These are phyloP conservation scores for Perilla frutescens DNA, from an alignment of 257 asterid genomes.

Conservation along the genomic window DNA sequence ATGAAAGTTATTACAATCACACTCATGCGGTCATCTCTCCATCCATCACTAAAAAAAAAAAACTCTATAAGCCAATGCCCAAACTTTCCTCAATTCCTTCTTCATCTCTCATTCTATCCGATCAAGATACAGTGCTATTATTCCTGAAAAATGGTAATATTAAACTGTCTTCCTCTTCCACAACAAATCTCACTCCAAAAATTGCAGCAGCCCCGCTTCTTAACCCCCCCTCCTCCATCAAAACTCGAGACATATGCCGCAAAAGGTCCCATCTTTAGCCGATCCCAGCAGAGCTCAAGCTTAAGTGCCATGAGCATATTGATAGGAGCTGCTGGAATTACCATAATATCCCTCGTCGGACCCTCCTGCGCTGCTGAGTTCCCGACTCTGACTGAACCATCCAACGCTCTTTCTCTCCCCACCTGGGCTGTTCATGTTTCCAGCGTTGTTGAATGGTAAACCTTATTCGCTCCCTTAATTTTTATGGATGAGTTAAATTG, in stretches of 20 bases:
- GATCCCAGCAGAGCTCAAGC: conserved; percentile 37
- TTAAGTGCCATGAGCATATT: conserved; percentile 44
- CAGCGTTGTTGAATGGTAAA: conserved; percentile 94
- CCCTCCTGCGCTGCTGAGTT: conserved; percentile 61
- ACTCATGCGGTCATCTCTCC: too few species aligned
- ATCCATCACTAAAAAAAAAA: too few species aligned
- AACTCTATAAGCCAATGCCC: too few species aligned
- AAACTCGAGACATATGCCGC: conserved; percentile 33
- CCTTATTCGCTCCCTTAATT: background rate
- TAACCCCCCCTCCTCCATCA: conserved; percentile 18
- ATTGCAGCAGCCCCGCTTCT: conserved; percentile 29
- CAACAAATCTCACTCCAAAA: conserved; percentile 39
- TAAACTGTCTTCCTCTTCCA: conserved; percentile 38
- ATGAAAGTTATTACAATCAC: too few species aligned
- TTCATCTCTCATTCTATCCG: background rate
- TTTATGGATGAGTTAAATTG: background rate
- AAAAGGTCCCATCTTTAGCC: conserved; percentile 27
- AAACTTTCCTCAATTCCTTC: background rate
- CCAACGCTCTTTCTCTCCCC: conserved; percentile 93
- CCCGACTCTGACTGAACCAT: conserved; percentile 66
- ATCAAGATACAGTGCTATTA: background rate
- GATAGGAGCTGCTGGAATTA: conserved; percentile 69
- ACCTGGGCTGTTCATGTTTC: conserved; percentile 97
- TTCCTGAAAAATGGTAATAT: conserved; percentile 39
- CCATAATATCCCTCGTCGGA: conserved; percentile 54